phyloP scores from a whole-genome alignment of 73 alveolate genomes.

The Uronychia setigera region DNA sequence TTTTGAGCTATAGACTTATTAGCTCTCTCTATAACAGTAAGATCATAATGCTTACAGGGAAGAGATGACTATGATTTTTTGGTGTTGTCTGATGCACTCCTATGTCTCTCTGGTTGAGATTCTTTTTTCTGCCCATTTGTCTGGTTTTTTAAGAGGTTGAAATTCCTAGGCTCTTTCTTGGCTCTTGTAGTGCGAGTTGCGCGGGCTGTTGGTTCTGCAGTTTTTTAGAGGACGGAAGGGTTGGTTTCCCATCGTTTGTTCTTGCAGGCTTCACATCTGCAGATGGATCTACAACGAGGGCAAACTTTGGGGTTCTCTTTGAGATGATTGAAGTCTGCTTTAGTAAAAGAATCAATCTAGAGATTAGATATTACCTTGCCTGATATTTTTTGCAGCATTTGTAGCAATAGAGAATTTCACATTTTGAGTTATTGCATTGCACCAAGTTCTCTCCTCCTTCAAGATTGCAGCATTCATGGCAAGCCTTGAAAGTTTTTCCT shows the following conservation, averaged over 20 bases:
- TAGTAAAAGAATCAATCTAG: slow-evolving; percentile 35
- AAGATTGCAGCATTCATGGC: background rate
- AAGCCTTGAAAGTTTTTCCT: background rate
- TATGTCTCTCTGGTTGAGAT: no score
- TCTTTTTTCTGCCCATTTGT: slow-evolving; percentile 7
- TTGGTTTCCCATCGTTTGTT: background rate
- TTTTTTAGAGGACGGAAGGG: background rate
- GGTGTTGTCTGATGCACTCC: no score
- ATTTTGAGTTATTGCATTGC: background rate
- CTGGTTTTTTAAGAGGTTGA: background rate
- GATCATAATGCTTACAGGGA: no score
- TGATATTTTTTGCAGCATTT: background rate
- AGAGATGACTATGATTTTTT: no score
- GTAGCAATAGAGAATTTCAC: background rate
- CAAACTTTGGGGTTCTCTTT: slow-evolving; percentile 24
- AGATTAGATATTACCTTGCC: background rate
- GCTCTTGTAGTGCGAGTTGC: background rate
- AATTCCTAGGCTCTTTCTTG: background rate
- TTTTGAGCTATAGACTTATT: no score
- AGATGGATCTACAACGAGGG: slow-evolving; percentile 16
- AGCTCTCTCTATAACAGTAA: no score
- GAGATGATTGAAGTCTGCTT: slow-evolving; percentile 36
- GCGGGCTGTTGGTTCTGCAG: background rate
- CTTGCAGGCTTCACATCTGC: slow-evolving; percentile 13
- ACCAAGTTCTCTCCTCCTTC: background rate